Evolutionary conservation across 129 eudicot species (phyloP).

Genomic region (Smallanthus sonchifolius): DNA sequence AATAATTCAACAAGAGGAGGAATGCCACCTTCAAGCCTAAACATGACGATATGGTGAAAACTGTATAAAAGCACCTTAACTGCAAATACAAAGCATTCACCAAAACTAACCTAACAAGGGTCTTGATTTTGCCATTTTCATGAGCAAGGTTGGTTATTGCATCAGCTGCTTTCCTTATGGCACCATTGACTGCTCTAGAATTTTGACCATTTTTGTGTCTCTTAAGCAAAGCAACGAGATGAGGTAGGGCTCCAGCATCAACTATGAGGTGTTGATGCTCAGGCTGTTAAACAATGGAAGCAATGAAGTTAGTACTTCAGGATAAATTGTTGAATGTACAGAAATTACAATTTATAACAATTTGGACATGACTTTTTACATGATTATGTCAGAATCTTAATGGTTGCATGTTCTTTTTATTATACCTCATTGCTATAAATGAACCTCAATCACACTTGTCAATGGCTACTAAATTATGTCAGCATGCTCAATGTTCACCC

Average conservation of each 20-base stretch:
- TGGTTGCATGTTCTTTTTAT: background rate
- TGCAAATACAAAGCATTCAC: background rate
- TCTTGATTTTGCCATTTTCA: conserved; percentile 78
- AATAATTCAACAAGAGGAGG: conserved; percentile 94
- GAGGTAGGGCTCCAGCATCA: conserved; percentile 94
- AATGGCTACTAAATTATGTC: background rate
- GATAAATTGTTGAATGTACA: background rate
- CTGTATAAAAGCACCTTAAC: background rate
- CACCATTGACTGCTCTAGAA: conserved; percentile 61
- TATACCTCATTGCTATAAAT: conserved; percentile 6
- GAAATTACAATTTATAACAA: background rate
- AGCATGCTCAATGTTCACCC: background rate
- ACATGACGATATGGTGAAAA: conserved; percentile 5
- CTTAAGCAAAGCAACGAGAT: conserved; percentile 67
- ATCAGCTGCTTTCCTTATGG: conserved; percentile 83
- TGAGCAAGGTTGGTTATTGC: conserved; percentile 97
- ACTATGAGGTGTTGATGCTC: conserved; percentile 85
- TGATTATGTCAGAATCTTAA: background rate
- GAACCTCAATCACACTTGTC: background rate
- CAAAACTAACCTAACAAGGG: conserved; percentile 64
- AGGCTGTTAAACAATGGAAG: conserved; percentile 45
- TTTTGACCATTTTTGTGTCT: conserved; percentile 38
- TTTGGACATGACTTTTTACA: background rate
- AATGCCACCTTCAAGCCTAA: conserved; percentile 89
- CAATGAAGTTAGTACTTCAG: background rate